These are phyloP conservation scores for Epichloe amarillans DNA, from an alignment of 2,329 filamentous ascomycete genomes.

Conservation along the genomic window DNA sequence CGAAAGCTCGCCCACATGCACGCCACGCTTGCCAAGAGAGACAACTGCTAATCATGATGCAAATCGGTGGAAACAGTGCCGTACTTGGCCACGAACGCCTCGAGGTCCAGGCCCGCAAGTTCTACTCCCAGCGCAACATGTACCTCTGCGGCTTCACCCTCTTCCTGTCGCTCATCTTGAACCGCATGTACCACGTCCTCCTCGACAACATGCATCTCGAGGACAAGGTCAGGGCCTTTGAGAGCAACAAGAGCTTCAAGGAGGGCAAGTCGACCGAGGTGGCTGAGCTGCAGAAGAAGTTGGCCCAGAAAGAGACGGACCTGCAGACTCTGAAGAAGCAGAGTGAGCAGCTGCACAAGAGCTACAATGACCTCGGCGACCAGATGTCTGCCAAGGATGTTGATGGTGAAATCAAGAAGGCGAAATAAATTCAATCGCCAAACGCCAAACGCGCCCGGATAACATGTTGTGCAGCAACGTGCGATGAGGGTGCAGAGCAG, in stretches of 20 bases:
- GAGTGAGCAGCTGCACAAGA: constrained; percentile 64
- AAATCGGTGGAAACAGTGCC: constrained; percentile 23
- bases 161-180: constrained; percentile 95
- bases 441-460: no score
- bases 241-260: constrained; percentile 59
- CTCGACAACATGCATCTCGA: constrained; percentile 82
- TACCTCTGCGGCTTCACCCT: constrained; percentile 99
- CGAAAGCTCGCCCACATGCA: no score
- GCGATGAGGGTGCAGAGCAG: no score
- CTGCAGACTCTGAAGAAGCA: constrained; percentile 88
- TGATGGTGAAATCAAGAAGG: constrained; percentile 44
- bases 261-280: constrained; percentile 68
- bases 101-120: constrained; percentile 98
- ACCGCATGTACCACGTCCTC: constrained; percentile 98
- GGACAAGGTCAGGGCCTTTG: constrained; percentile 75
- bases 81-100: constrained; percentile 87
- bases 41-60: no score
- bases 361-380: constrained; percentile 79
- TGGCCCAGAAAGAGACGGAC: constrained; percentile 70
- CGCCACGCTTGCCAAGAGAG: background rate
- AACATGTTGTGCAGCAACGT: no score
- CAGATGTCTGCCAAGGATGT: constrained; percentile 52
- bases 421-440: constrained; percentile 11
- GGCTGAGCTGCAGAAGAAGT: constrained; percentile 51
- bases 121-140: constrained; percentile 99